These are phyloP conservation scores for Aspergillus nomiae DNA, from an alignment of 2,329 filamentous ascomycete species.

Conservation along the genomic window DNA sequence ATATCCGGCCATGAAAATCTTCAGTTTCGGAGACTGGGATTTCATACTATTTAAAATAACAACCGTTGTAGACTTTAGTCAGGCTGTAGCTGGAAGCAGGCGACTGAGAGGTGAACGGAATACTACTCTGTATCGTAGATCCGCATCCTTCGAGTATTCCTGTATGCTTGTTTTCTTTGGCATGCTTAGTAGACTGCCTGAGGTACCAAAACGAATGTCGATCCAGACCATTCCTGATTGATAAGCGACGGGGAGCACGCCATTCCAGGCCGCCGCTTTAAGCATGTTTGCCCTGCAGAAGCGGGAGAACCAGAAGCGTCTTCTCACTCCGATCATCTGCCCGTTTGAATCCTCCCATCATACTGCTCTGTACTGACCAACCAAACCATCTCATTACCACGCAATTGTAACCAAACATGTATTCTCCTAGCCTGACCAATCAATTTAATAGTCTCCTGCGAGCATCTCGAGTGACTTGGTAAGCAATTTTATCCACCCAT, in stretches of 20 bases:
- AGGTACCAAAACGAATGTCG: slow-evolving; percentile 2
- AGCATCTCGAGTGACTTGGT: slow-evolving; percentile 16
- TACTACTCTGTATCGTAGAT: no score
- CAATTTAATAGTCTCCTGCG: slow-evolving; percentile 11
- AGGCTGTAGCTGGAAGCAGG: not conserved
- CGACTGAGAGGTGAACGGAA: not conserved
- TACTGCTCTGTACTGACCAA: not conserved
- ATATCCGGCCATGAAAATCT: not conserved
- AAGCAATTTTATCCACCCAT: slow-evolving; percentile 11
- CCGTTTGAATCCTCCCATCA: not conserved
- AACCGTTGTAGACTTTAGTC: no score
- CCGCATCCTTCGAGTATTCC: no score
- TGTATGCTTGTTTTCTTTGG: not conserved
- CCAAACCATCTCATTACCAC: not conserved
- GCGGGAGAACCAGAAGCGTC: slow-evolving; percentile 5
- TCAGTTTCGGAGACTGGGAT: not conserved
- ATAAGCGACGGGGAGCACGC: slow-evolving; percentile 36
- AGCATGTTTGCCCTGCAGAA: not conserved
- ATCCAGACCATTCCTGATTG: slow-evolving; percentile 33
- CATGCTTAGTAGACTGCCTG: slow-evolving; percentile 8
- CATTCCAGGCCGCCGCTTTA: slow-evolving; percentile 26
- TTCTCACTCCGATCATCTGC: slow-evolving; percentile 20
- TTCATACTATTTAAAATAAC: not conserved
- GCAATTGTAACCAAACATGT: slow-evolving; percentile 15
- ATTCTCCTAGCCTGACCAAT: slow-evolving; percentile 17